These are phyloP conservation scores for Breynia disticha DNA, from an alignment of 441 rosid genomes.

Conservation along the genomic window DNA sequence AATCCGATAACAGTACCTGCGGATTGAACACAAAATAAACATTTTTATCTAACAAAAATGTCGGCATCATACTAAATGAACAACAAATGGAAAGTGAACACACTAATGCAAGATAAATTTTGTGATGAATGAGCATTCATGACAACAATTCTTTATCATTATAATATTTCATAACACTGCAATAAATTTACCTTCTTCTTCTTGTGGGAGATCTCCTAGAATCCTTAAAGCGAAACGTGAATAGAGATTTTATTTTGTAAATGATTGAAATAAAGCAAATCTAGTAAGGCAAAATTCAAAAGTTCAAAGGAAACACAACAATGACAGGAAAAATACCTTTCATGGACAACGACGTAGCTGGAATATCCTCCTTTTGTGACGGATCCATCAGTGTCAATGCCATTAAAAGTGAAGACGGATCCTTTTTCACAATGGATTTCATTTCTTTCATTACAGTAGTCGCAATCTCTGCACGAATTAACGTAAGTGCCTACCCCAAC, in stretches of 20 bases:
- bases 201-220: too few species aligned
- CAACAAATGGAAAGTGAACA: background rate
- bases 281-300: background rate
- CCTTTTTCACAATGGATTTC: constrained; percentile 56
- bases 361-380: constrained; percentile 90
- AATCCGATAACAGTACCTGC: constrained; percentile 76
- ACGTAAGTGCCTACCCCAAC: constrained; percentile 91
- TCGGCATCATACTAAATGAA: background rate
- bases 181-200: too few species aligned
- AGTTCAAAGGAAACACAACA: background rate
- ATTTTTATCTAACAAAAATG: constrained; percentile 2
- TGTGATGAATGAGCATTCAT: too few species aligned
- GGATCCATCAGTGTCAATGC: constrained; percentile 57
- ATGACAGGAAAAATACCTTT: constrained; percentile 31
- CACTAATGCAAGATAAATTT: too few species aligned
- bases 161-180: too few species aligned
- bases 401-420: constrained; percentile 53
- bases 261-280: background rate
- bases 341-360: constrained; percentile 57
- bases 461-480: constrained; percentile 71
- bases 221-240: too few species aligned
- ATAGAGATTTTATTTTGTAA: background rate
- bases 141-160: too few species aligned
- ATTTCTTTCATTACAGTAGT: constrained; percentile 39
- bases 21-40: constrained; percentile 10